Evolutionary conservation across 306 rosid species (phyloP).

Genomic region (Pueraria montana): DNA sequence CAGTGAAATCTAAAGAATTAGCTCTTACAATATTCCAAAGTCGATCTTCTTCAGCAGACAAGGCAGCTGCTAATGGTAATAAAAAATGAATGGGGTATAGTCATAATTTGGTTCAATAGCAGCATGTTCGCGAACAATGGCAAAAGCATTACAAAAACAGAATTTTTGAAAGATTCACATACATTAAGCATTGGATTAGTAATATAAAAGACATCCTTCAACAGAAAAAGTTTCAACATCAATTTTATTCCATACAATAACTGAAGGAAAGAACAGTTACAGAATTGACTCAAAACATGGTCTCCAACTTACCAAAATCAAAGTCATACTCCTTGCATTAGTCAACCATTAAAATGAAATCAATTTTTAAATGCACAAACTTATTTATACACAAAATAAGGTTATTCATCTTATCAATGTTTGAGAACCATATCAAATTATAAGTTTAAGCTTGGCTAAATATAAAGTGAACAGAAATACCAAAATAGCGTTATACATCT

Average conservation of each 20-base stretch:
- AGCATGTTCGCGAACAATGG: not conserved
- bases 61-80: slow-evolving; percentile 53
- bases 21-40: slow-evolving; percentile 95
- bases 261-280: not conserved
- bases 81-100: slow-evolving; percentile 15
- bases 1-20: slow-evolving; percentile 91
- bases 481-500: not conserved
- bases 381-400: not conserved
- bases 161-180: not conserved
- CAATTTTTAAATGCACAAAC: not conserved
- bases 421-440: not conserved
- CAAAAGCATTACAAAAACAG: not conserved
- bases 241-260: not conserved
- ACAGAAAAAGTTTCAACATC: slow-evolving; percentile 5
- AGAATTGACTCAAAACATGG: slow-evolving; percentile 18
- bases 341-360: slow-evolving; percentile 21
- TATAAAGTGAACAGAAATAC: slow-evolving; percentile 4
- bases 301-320: slow-evolving; percentile 8
- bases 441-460: not conserved
- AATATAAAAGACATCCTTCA: not conserved
- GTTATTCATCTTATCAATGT: not conserved
- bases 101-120: slow-evolving; percentile 21
- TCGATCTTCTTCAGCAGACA: slow-evolving; percentile 94
- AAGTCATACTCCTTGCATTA: not conserved
- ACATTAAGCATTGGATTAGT: slow-evolving; percentile 1